Base-by-base conservation (phyloP, 345 rosid genomes). In the Lagerstroemia speciosa region DNA sequence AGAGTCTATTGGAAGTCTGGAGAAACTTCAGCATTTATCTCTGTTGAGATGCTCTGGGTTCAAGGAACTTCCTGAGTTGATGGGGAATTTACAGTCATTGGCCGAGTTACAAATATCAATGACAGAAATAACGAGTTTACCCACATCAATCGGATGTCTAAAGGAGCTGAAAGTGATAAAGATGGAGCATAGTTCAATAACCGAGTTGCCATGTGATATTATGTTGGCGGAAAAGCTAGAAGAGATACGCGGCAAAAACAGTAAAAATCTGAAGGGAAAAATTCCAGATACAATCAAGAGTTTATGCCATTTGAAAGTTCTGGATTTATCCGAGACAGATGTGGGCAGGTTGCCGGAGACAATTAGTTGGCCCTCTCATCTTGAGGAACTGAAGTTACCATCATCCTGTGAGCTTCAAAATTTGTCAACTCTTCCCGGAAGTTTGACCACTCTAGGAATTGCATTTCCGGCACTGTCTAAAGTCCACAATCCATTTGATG, bases 91-190 rank as follows among this genome's bases (percentile, higher is more conserved):
- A 45, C 6, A 45, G 2, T 66, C 69, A 40, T 31, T 66, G 57
- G 19, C 29, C 6, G 69, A 66, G 36, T 31, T 66, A 24, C 27
- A 66, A 32, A 43, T 66, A 26, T 33, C 69, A 27, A 22, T 2
- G 45, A 26, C 57, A 43, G 31, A 30, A 30, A 27, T 66, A 11
- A 19, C 17, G 10, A 30, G 10, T 6, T 45, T 66, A 12, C 69
- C 69, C 0, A 34, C 27, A 22, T 66, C 69, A 22, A 66, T 66
- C 10, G 57, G 55, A 48, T 19, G 20, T 12, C 57, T 66, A 12
- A 31, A 43, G 69, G 26, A 48, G 32, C 26, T 66, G 57, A 66
- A 43, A 29, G 69, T 66, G 69, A n/a, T 66, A 66, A 66, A 66
- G 55, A 66, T 58, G 10, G 65, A 60, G 24, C 8, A n/a, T 7